A percentile compares a stretch with the other conserved stretches of the same genome.
Conservation (phyloP, 148 eudicot species). For the Beta vulgaris region DNA sequence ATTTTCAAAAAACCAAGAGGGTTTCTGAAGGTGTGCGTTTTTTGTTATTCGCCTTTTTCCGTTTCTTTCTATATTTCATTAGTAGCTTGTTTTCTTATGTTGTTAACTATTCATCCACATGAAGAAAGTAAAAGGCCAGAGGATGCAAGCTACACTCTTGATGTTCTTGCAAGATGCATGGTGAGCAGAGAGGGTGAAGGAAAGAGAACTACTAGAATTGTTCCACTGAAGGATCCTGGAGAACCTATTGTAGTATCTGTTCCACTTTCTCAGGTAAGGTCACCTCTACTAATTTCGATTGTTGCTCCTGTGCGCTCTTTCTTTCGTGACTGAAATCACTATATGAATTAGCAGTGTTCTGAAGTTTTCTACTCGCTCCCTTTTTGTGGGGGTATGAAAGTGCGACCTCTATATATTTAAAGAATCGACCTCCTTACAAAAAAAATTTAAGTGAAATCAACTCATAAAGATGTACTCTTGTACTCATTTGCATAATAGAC, state of each 20-base stretch:
- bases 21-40: conserved; percentile 55
- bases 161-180: conserved; percentile 81
- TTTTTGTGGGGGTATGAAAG: too few relatives aligned
- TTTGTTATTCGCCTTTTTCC: neutral
- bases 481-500: too few relatives aligned
- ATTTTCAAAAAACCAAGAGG: conserved; percentile 72
- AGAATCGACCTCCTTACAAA: too few relatives aligned
- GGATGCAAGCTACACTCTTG: conserved; percentile 75
- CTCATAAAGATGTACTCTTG: too few relatives aligned
- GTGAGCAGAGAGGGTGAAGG: conserved; percentile 58
- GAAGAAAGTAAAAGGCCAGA: conserved; percentile 70
- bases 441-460: too few relatives aligned
- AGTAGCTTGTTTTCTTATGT: conserved; percentile 12
- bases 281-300: conserved; percentile 8
- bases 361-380: too few relatives aligned
- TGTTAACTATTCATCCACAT: conserved; percentile 36
- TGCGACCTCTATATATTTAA: too few relatives aligned
- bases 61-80: neutral
- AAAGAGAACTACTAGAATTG: conserved; percentile 55
- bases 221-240: conserved; percentile 76
- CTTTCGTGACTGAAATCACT: neutral
- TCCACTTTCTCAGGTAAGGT: conserved; percentile 75
- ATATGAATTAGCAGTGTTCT: neutral
- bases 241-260: conserved; percentile 86
- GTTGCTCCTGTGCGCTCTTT: neutral